Conservation (phyloP, 2,329 filamentous ascomycete genomes). For the Colletotrichum endophyticum region DNA sequence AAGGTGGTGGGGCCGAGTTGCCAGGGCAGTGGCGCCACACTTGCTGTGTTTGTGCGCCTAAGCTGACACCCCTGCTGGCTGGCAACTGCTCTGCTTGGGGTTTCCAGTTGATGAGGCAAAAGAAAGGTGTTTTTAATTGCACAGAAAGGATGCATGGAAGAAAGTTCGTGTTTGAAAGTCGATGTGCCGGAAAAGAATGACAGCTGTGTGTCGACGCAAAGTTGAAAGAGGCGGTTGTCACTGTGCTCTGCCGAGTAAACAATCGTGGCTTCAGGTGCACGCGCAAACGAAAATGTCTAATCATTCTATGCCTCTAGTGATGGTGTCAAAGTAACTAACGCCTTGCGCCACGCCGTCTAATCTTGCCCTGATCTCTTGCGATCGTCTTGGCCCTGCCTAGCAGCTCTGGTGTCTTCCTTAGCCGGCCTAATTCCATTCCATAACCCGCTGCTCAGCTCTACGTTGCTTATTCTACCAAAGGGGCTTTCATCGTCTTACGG, state of each 20-base stretch:
- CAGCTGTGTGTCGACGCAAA: background rate
- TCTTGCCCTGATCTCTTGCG: background rate
- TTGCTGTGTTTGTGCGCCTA: background rate
- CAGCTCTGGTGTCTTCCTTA: background rate
- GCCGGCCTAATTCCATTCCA: background rate
- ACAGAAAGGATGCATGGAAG: background rate
- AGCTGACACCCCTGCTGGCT: background rate
- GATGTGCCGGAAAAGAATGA: background rate
- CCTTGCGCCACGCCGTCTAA: slow-evolving; percentile 10
- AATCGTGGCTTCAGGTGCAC: background rate
- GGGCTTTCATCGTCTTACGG: slow-evolving; percentile 10
- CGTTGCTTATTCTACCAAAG: background rate
- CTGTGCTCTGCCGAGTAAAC: background rate
- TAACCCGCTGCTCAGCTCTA: background rate
- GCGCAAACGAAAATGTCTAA: background rate
- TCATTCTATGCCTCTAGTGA: background rate
- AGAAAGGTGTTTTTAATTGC: background rate
- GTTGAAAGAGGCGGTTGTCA: background rate
- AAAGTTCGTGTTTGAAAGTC: background rate
- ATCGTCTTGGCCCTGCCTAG: background rate
- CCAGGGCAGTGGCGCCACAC: slow-evolving; percentile 21
- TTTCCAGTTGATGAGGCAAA: background rate
- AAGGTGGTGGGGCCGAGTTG: slow-evolving; percentile 21
- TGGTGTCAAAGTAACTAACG: background rate
- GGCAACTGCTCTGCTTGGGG: background rate